A percentile compares a stretch with the other conserved stretches of the same genome.
phyloP scores from a whole-genome alignment of 805 yeast genomes.

The Suhomyces faveliae region DNA sequence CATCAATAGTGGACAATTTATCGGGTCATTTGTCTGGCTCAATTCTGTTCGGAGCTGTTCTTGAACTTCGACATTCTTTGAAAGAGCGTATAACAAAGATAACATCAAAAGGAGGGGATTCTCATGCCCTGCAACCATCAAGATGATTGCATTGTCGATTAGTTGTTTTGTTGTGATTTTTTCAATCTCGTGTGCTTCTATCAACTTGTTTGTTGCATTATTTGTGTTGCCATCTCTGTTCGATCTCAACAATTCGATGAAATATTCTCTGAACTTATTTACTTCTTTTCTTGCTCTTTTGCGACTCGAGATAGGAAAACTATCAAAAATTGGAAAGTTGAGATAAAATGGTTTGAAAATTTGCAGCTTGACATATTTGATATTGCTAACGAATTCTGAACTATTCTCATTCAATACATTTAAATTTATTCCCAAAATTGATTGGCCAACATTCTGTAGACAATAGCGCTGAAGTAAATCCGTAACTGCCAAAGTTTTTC shows the following conservation, averaged over 20 bases:
- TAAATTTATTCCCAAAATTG: slow-evolving; percentile 50
- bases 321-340: slow-evolving; percentile 56
- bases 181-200: slow-evolving; percentile 37
- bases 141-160: slow-evolving; percentile 52
- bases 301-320: slow-evolving; percentile 48
- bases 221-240: slow-evolving; percentile 17
- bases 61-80: slow-evolving; percentile 41
- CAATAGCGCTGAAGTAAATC: slow-evolving; percentile 48
- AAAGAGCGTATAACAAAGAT: slow-evolving; percentile 46
- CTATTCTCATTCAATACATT: slow-evolving; percentile 31
- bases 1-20: slow-evolving; percentile 22
- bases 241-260: slow-evolving; percentile 31
- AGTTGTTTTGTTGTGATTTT: slow-evolving; percentile 46
- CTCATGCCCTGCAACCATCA: slow-evolving; percentile 63
- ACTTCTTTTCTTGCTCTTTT: slow-evolving; percentile 44
- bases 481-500: slow-evolving; percentile 22
- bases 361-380: slow-evolving; percentile 48
- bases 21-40: neutral
- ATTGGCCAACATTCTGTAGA: slow-evolving; percentile 50
- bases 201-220: slow-evolving; percentile 40
- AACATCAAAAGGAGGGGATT: slow-evolving; percentile 55
- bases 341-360: slow-evolving; percentile 55
- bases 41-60: slow-evolving; percentile 22
- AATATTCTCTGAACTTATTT: slow-evolving; percentile 36
- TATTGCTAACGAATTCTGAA: slow-evolving; percentile 35